Conservation (phyloP, 2,329 filamentous ascomycete genomes). For the Epichloe uncinata region DNA sequence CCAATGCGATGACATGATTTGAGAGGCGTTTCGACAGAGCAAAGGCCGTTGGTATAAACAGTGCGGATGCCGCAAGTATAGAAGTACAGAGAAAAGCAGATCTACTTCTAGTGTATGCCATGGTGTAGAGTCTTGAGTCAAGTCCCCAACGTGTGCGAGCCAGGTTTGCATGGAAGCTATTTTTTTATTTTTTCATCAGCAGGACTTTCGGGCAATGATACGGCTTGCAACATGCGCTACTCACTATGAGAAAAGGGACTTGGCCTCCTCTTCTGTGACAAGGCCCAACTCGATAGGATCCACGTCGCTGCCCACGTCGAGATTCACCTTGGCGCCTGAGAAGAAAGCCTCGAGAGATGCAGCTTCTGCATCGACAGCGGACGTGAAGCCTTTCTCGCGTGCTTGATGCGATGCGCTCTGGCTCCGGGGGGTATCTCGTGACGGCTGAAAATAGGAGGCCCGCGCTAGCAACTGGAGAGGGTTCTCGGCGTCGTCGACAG, state of each 20-base stretch:
- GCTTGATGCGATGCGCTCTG: conserved; percentile 14
- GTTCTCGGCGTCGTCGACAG: conserved; percentile 62
- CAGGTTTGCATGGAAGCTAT: conserved; percentile 54
- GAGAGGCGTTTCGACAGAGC: conserved; percentile 53
- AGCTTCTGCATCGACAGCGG: conserved; percentile 14
- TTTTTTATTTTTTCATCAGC: not conserved
- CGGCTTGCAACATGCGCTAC: conserved; percentile 13
- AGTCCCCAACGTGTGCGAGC: conserved; percentile 64
- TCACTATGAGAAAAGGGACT: conserved; percentile 51
- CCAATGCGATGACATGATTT: conserved; percentile 49
- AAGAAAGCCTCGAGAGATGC: conserved; percentile 49
- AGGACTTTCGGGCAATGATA: not conserved
- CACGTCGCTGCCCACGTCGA: conserved; percentile 50
- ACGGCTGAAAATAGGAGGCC: conserved; percentile 54
- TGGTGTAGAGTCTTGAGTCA: conserved; percentile 52
- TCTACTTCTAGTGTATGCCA: conserved; percentile 50
- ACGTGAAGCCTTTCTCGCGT: conserved; percentile 3
- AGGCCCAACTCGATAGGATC: conserved; percentile 59
- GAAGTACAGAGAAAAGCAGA: conserved; percentile 63
- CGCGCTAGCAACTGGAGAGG: conserved; percentile 59
- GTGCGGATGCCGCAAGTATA: conserved; percentile 52
- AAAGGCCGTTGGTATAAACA: conserved; percentile 51
- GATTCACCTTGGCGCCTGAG: conserved; percentile 45
- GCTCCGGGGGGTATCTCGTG: conserved; percentile 21
- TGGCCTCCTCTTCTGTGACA: conserved; percentile 51